Base-by-base conservation (phyloP, 1,139 yeast species). In the Blastobotrys indianensis region DNA sequence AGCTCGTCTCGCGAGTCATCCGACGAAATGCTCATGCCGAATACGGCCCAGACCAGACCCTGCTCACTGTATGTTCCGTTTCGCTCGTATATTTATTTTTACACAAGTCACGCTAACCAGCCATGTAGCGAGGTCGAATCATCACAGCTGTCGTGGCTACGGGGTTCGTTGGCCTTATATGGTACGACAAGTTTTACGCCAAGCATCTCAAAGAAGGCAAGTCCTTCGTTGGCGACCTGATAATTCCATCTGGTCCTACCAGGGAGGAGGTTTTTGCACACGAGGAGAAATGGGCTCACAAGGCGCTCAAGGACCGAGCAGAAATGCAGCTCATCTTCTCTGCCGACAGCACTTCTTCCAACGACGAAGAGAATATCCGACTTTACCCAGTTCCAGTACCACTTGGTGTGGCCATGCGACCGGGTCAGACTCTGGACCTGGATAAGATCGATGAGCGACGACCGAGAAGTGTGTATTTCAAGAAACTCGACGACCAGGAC, bases 141-240 rank as follows among this genome's bases (percentile, higher is more conserved):
- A 50, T 53, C 31, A 51, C 54, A 41, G 53, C 53, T 25, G 52
- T 53, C 30, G 45, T 59, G 25, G 52, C 61, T 4, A 39, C 53
- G 8, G 49, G 49, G 33, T 53, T 59, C 42, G 50, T 54, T 28
- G 61, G 56, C 10, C 47, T 57, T 20, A 44, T 58, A 20, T 51
- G 55, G 48, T 58, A 55, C 49, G 64, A 60, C 52, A 48, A 51
- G 33, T 48, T 53, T 46, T 54, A 52, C 48, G 51, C 58, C 38
- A 47, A 51, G 3, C 41, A 38, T 7, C 37, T 44, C 17, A 37
- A 45, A 23, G 46, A 50, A 11, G 53, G 54, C 43, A 56, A 55
- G 45, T 55, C 62, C 10, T 35, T 53, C 4, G 48, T 60, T 43
- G 63, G 63, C 31, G 58, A 60, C 51, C 50, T 54, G 56, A 50